Conservation (phyloP, 345 rosid species). For the Gossypium longicalyx region DNA sequence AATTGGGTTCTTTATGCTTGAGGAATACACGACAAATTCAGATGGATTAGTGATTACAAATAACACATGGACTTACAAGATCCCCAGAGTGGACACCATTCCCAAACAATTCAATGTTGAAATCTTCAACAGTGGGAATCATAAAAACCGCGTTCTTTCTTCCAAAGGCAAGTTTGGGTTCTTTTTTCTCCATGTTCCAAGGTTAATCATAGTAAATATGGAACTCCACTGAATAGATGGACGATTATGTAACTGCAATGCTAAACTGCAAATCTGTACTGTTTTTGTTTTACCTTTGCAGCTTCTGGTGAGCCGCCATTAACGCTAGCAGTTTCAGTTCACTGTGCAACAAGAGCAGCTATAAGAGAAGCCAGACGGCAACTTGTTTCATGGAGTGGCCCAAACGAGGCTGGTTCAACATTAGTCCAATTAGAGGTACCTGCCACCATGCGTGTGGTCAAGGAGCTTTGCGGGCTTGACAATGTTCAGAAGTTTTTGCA, state of each 20-base stretch:
- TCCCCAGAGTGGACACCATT: conserved; percentile 78
- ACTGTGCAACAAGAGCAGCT: conserved; percentile 77
- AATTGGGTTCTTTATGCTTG: conserved; percentile 82
- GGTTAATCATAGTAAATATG: background rate
- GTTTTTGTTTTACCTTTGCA: conserved; percentile 20
- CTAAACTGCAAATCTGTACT: too few species aligned
- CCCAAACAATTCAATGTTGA: conserved; percentile 72
- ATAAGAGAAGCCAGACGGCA: conserved; percentile 65
- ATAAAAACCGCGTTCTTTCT: conserved; percentile 66
- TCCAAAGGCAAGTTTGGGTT: conserved; percentile 57
- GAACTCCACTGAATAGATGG: too few species aligned
- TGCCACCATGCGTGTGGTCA: conserved; percentile 85
- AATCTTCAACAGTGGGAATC: conserved; percentile 65
- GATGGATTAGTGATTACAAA: conserved; percentile 61
- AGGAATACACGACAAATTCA: conserved; percentile 66
- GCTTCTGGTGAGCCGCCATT: conserved; percentile 95
- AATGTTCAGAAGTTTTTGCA: conserved; percentile 58
- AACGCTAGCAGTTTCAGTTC: conserved; percentile 72
- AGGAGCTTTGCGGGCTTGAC: conserved; percentile 67
- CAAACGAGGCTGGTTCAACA: conserved; percentile 6
- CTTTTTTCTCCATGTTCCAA: background rate
- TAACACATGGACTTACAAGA: conserved; percentile 79
- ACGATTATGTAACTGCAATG: background rate
- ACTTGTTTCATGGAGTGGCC: conserved; percentile 40
- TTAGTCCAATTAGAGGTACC: conserved; percentile 54